Base-by-base conservation (phyloP, 805 yeast genomes). In the Nakazawaea molendinolei region DNA sequence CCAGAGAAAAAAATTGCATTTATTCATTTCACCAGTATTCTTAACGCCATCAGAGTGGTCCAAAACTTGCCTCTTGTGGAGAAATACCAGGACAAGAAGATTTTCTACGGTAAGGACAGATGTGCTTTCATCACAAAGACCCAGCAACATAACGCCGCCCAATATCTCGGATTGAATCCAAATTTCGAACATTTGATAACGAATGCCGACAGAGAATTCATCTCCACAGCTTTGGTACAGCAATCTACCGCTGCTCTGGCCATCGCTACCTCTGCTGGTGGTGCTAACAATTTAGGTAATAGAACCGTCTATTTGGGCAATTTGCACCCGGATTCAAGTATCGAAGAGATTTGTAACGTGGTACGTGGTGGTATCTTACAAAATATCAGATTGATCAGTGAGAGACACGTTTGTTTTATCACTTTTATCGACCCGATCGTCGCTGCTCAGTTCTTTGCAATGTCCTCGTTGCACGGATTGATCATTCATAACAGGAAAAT, bases 191-290 rank as follows among this genome's bases (percentile, higher is more conserved):
- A 82, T 51, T 64, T 83, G 39, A 76, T 82, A 19, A 80, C 86
- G 40, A 52, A 51, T 28, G 60, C 58, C 24, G 79, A 74, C 48
- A 59, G 77, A 33, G 80, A 74, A 49, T 63, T 71, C 44, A 74
- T 74, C 45, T 79, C 89, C 1, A 73, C 77, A 28, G 85, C 90
- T 6, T 67, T 89, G 38, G 84, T 90, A 25, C 95, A 86, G 58
- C 97, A 92, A 61, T 79, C 95, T 12, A 94, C 95, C 25, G 96
- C 97, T 1, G 96, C 97, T 5, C 95, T 95, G n/a, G 90, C 94
- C 24, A 89, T 90, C 50, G 95, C 96, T 1, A 82, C 95, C 0
- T 76, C 89, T 36, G 94, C 95, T 2, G 97, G 96, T 10, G 97
- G 97, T 17, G 85, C 90, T 18, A 77, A 78, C 40, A 90, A 90